Base-by-base conservation (phyloP, 73 alveolate genomes). In the Tetrahymena borealis region DNA sequence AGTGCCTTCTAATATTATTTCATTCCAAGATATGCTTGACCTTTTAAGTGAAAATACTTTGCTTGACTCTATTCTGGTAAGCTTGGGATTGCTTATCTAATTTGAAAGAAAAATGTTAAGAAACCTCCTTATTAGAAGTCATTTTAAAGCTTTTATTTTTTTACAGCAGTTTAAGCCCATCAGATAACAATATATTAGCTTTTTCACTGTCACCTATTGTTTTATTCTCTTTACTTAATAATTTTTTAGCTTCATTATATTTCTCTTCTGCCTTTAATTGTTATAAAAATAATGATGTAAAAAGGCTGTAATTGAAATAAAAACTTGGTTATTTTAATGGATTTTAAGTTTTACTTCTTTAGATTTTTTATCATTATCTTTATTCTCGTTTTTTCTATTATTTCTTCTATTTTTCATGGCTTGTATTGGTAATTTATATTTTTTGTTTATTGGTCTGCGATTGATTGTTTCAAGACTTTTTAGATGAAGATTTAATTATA, bases 1-100 rank as follows among this genome's bases (percentile, higher is more conserved):
- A 95, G 90, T 12, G 98, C 97, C 90, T 98, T 93, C 40, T 95
- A 91, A 91, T 91, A 95, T 33, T 96, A 91, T 2, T 97, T 97
- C 85, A 95, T 92, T 35, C 90, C 90, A 90, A 90, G 41, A 79
- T 90, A 95, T n/a, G 97, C 97, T 37, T 93, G 93, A 1, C 99
- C 99, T 93, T 60, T 60, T 60, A 60, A 60, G 28, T 60, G 85
- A 60, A 60, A 60, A 60, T 60, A 60, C 85, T 60, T 60, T 6
- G 85, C 85, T 16, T 60, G 28, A 24, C 85, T 60, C 5, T 60
- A 24, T 18, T 60, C 85, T 60, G 85, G 28, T 15, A 60, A 9
- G 28, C 85, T 60, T 24, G 85, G 85, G 31, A 60, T 60, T 24
- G 85, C 85, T 97, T 93, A 33, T 41, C 94, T 12, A 95, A 94